These are phyloP conservation scores for Dichotomopilus funicola DNA, from an alignment of 2,329 filamentous ascomycete species.

Conservation along the genomic window DNA sequence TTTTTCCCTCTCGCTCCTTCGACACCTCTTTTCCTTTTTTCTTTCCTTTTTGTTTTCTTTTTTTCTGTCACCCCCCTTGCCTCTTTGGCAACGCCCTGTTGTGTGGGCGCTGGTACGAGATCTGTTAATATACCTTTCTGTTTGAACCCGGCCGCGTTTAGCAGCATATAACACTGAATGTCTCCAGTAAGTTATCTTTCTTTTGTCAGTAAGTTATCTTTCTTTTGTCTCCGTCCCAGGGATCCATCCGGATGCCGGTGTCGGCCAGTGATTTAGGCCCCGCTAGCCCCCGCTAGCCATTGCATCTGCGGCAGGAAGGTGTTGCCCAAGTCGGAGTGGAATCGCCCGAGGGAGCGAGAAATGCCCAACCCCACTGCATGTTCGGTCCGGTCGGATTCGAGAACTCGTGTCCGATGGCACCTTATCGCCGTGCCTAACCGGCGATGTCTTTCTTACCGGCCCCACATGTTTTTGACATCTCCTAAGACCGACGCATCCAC, in stretches of 20 bases:
- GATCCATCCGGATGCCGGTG: no score
- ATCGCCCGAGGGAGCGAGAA: no score
- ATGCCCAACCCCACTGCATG: neutral
- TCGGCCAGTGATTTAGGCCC: no score
- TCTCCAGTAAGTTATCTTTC: neutral
- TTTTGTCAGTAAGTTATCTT: neutral
- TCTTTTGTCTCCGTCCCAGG: no score
- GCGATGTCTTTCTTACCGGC: neutral
- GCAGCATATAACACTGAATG: neutral
- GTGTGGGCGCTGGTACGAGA: slow-evolving; percentile 9
- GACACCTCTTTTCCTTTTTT: neutral
- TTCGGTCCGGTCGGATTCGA: no score
- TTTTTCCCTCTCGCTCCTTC: neutral
- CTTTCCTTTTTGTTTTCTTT: neutral
- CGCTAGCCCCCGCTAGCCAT: no score
- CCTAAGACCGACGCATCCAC: no score
- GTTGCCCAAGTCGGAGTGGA: no score
- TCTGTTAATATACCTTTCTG: slow-evolving; percentile 13
- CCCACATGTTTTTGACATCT: neutral
- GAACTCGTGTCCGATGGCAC: neutral
- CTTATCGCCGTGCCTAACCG: slow-evolving; percentile 4
- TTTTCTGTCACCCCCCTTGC: slow-evolving; percentile 4
- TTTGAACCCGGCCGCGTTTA: neutral
- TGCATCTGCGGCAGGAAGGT: no score
- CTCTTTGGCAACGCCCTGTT: no score